Evolutionary conservation across 176 grass and related monocot genomes (phyloP), one percentile per base, ranked within the genome.

Genomic region (Alopecurus myosuroides): DNA sequence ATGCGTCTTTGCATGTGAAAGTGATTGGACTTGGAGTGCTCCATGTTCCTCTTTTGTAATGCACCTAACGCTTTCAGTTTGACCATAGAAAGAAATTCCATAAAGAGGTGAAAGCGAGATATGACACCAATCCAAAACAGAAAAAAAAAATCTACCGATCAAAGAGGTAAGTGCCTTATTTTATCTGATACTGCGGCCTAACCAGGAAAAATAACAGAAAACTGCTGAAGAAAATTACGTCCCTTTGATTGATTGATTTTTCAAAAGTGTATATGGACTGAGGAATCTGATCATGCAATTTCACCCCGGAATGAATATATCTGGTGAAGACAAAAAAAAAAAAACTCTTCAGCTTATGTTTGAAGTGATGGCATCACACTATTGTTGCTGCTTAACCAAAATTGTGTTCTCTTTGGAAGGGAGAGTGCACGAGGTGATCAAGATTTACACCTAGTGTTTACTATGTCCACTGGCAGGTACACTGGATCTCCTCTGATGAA

Each of bases 11-110:
- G 76, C 58, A 84, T 41, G 89, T 90, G 75, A 87, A 42, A 84
- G 84, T 87, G 88, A 90, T 90, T 64, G 80, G 74, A 86, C 86
- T 90, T 62, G 80, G 57, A 84, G 48, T 30, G 10, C 46, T 50
- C 4, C 29, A n/a, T 71, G 14, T 20, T 48, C 33, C 70, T 40
- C 74, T 35, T 84, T 90, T 79, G 58, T 60, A 87, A 90, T 76
- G 49, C 50, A 34, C 58, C 67, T 35, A 40, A 74, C 29, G 74
- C 58, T 70, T 84, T 69, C 31, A 69, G 69, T 70, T 76, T 75
- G 89, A 80, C 76, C 81, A 60, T 11, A 15, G 7, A n/a, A 51
- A 61, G 40, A 49, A 49, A 83, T 50, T 12, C 42, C 28, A 10
- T 6, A 6, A 74, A 77, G 30, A 41, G 11, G 14, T 46, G 74